These are phyloP conservation scores for Diutina rugosa DNA, from an alignment of 1,139 yeast species.

Conservation along the genomic window DNA sequence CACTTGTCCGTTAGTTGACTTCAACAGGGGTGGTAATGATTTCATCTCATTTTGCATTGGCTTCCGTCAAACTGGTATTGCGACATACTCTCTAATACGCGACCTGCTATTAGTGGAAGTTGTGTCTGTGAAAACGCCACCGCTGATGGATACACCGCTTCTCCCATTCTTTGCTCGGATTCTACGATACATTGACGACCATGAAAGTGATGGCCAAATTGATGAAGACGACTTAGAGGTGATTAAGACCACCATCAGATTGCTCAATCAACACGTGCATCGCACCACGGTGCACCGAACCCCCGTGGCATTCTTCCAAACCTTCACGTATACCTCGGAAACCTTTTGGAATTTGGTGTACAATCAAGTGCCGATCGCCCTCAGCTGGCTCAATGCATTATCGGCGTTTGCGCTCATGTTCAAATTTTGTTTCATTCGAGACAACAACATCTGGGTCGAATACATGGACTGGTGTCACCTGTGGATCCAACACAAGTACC, in stretches of 20 bases:
- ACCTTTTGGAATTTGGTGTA: not conserved
- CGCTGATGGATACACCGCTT: not conserved
- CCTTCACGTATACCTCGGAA: not conserved
- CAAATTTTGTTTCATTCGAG: not conserved
- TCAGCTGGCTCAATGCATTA: not conserved
- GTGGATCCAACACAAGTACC: too few relatives aligned
- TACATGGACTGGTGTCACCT: not conserved
- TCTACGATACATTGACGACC: not conserved
- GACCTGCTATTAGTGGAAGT: not conserved
- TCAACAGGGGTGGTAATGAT: not conserved
- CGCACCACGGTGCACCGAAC: not conserved
- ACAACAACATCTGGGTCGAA: not conserved
- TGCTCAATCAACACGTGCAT: not conserved
- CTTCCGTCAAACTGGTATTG: not conserved
- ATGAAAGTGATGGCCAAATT: not conserved
- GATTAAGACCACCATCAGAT: not conserved
- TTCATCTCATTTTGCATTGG: not conserved
- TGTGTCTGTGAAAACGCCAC: not conserved
- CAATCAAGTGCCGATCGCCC: not conserved
- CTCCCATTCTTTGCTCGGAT: not conserved
- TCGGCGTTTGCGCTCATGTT: not conserved
- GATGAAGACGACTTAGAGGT: not conserved
- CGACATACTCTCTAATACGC: not conserved
- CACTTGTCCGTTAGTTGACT: not conserved
- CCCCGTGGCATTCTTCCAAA: not conserved